Base-by-base conservation (phyloP, 495 filamentous ascomycete genomes). In the Zalerion maritima region DNA sequence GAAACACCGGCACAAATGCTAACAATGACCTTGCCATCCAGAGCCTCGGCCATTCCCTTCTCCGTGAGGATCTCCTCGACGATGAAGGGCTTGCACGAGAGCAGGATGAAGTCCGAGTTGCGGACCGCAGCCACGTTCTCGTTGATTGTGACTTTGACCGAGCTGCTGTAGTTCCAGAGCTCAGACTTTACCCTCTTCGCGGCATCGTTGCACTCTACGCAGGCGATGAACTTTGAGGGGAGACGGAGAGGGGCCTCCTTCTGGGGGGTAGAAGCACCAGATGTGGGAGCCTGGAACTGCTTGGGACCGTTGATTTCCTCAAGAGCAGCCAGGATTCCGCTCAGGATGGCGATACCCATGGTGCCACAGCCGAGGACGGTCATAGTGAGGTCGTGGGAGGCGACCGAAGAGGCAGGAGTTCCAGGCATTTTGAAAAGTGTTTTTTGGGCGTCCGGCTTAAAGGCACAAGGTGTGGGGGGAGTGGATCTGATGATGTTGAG, bases 1-100 rank as follows among this genome's bases (percentile, higher is more conserved):
- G 73, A 67, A 4, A 87, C 73, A n/a, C 86, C 86, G 1, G 82
- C 86, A 23, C 82, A 67, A 32, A 94, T 82, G 43, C 70, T 78
- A 40, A 94, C 79, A 4, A 94, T 55, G 3, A 94, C 57, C 40
- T 94, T 94, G 2, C 78, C 78, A 6, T 56, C 40, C 0, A 93
- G 55, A 2, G 83, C 81, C 29, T 75, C 62, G 15, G 52, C 46
- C 60, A 91, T 78, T 17, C 76, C 79, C 1, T 57, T 45, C 24
- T 64, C 73, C 13, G 59, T 50, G 4, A 91, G 58, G 19, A 87
- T 64, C 4, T 69, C 69, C 12, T 60, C 43, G 14, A 76, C 61
- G 63, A 78, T 75, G 41, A 81, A 67, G 3, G 82, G 83, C 49
- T 91, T 89, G 58, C 81, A 87, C 4, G 66, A 69, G 0, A 89